Base-by-base conservation (phyloP, 768 basidiomycete genomes). In the Russula foetens region DNA sequence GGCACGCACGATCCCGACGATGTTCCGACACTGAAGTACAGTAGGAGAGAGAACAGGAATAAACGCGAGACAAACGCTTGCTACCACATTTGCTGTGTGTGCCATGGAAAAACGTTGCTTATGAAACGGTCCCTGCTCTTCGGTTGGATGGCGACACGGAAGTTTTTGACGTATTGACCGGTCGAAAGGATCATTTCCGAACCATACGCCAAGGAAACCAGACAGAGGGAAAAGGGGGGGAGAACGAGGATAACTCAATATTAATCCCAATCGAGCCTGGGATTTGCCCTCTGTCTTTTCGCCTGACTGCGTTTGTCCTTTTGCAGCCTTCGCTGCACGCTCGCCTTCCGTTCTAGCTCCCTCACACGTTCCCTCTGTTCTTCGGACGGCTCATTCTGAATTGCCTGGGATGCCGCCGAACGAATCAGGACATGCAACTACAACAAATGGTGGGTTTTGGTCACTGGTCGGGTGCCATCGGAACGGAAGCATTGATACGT, bases 371-470 rank as follows among this genome's bases (percentile, higher is more conserved):
- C 77, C 68, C 77, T 77, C 67, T 84, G 83, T 53, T 76, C 79
- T 62, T 75, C 76, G 0, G 84, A 78, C 4, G 86, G 77, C 45
- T 80, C 81, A 49, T 77, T 83, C 64, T 77, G 76, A 28, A 87
- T 74, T 4, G 71, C 61, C 7, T 72, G 70, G 12, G 76, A 75
- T 1, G 85, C 75, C 0, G 84, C 76, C 6, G 72, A 63, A 14
- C 81, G 62, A 43, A 88, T 73, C 23, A 85, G 63, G 15, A 70
- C 56, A 61, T 84, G 84, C 33, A 87, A 76, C 86, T 88, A 53
- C 28, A 38, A 2, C 19, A 51, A 51, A 51, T 56, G 48, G 35
- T n/a, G 1, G 15, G 41, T 12, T 61, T 45, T 12, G 35, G 8
- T 35, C 14, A 11, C 11, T 35, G 8, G 11, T 35, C 35, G 14